A percentile compares a stretch with the other conserved stretches of the same genome.
These are phyloP conservation scores for Zoysia japonica DNA, from an alignment of 176 grass and related monocot genomes.

Conservation along the genomic window DNA sequence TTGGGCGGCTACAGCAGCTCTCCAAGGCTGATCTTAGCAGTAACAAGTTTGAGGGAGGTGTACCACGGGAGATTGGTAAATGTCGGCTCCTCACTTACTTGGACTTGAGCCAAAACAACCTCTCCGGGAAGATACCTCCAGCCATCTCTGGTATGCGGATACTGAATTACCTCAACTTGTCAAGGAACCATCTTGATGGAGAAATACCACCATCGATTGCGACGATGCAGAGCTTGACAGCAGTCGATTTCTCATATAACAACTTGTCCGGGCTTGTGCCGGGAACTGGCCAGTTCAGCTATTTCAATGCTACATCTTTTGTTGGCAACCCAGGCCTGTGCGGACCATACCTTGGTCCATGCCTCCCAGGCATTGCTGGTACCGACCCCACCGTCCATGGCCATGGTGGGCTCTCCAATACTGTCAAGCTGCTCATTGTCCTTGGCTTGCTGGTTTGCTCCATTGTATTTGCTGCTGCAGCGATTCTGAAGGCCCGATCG, in stretches of 20 bases:
- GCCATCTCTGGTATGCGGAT: constrained; percentile 90
- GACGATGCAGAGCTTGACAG: constrained; percentile 89
- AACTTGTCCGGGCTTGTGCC: constrained; percentile 75
- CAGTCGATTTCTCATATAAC: constrained; percentile 74
- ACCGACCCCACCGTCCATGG: constrained; percentile 26
- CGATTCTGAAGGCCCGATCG: constrained; percentile 81
- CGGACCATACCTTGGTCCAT: constrained; percentile 82
- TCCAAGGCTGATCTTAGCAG: constrained; percentile 88
- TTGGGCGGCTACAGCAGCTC: constrained; percentile 79
- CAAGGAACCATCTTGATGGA: constrained; percentile 86
- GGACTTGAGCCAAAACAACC: constrained; percentile 76
- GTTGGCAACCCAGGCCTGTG: constrained; percentile 80
- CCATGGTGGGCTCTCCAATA: constrained; percentile 60
- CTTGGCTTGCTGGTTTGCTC: constrained; percentile 76
- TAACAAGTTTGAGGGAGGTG: constrained; percentile 69
- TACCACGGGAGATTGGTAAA: constrained; percentile 75
- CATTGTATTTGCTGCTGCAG: constrained; percentile 68
- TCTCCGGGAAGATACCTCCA: constrained; percentile 67
- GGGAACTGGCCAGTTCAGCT: constrained; percentile 96
- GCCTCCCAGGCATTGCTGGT: constrained; percentile 45
- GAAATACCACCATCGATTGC: constrained; percentile 71
- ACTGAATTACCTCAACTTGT: constrained; percentile 94
- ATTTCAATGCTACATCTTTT: constrained; percentile 97
- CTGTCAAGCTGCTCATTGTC: constrained; percentile 80
- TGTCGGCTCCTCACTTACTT: constrained; percentile 86